Conservation (phyloP, 495 filamentous ascomycete species). For the Penicillium chermesinum region DNA sequence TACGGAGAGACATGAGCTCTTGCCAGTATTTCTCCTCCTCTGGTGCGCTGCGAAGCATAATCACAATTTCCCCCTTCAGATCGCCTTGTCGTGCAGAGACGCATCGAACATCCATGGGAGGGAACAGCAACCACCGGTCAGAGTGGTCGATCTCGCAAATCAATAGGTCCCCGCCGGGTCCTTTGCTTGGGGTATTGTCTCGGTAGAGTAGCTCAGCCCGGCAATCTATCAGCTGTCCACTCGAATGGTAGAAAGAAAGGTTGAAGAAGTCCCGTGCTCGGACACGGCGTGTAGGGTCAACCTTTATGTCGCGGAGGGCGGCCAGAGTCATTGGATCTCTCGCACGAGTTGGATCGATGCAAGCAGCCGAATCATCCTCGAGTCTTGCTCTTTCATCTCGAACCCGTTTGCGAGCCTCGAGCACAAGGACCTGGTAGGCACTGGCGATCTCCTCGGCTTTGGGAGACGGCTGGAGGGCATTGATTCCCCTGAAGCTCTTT, state of each 20-base stretch:
- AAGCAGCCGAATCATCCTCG: slow-evolving; percentile 84
- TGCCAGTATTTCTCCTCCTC: slow-evolving; percentile 57
- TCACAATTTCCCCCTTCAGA: slow-evolving; percentile 59
- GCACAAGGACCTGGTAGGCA: slow-evolving; percentile 66
- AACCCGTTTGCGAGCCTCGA: slow-evolving; percentile 68
- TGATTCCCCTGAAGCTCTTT: slow-evolving; percentile 72
- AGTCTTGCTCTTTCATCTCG: slow-evolving; percentile 82
- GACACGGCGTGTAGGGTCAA: slow-evolving; percentile 72
- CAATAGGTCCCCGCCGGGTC: slow-evolving; percentile 69
- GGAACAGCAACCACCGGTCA: slow-evolving; percentile 83
- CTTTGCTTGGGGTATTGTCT: slow-evolving; percentile 61
- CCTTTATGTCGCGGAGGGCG: slow-evolving; percentile 59
- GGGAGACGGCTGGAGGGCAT: slow-evolving; percentile 50
- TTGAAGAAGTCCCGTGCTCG: slow-evolving; percentile 84
- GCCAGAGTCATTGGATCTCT: slow-evolving; percentile 73
- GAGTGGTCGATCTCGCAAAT: slow-evolving; percentile 79
- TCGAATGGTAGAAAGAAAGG: slow-evolving; percentile 81
- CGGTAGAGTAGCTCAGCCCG: slow-evolving; percentile 82
- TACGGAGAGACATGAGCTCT: slow-evolving; percentile 68
- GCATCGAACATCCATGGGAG: slow-evolving; percentile 62
- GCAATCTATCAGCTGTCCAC: slow-evolving; percentile 80
- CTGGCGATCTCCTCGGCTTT: slow-evolving; percentile 52
- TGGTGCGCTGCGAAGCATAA: slow-evolving; percentile 67
- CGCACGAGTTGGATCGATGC: slow-evolving; percentile 71
- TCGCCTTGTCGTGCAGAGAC: slow-evolving; percentile 81